These are phyloP conservation scores for Blastobotrys raffinosifermentans DNA, from an alignment of 1,139 yeast genomes.

Conservation along the genomic window DNA sequence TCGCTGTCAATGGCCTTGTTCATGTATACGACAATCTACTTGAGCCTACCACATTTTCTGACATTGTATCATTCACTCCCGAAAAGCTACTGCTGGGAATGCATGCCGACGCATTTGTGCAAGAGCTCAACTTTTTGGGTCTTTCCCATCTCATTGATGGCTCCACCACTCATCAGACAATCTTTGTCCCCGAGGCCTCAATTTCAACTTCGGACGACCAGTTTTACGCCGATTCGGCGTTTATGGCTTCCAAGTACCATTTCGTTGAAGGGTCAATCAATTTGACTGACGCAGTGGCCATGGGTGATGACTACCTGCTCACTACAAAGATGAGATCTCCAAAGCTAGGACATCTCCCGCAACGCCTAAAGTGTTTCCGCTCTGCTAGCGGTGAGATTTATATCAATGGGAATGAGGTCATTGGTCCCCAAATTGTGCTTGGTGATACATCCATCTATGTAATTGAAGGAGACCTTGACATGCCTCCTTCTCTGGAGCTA, in stretches of 20 bases:
- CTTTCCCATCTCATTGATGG: constrained; percentile 55
- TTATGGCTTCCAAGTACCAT: constrained; percentile 56
- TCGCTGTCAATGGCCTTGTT: constrained; percentile 55
- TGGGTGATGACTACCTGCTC: constrained; percentile 11
- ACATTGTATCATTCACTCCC: constrained; percentile 47
- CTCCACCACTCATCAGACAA: constrained; percentile 44
- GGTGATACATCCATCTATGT: constrained; percentile 61
- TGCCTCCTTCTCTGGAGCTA: constrained; percentile 48
- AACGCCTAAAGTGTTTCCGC: constrained; percentile 24
- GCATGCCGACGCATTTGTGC: constrained; percentile 59
- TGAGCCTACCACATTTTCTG: constrained; percentile 30
- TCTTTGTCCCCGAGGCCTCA: constrained; percentile 42
- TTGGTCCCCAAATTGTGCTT: constrained; percentile 41
- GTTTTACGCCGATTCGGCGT: constrained; percentile 17
- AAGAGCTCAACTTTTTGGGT: constrained; percentile 62
- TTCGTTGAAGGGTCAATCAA: constrained; percentile 50
- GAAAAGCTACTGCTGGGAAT: constrained; percentile 69
- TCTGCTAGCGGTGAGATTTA: constrained; percentile 33
- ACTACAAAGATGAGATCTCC: constrained; percentile 35
- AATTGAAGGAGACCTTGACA: constrained; percentile 51
- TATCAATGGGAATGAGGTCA: constrained; percentile 43
- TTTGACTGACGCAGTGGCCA: constrained; percentile 20
- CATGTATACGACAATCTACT: constrained; percentile 47
- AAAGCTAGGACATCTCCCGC: constrained; percentile 38
- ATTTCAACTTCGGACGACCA: constrained; percentile 28